A percentile compares a stretch with the other conserved stretches of the same genome.
Evolutionary conservation across 2,329 filamentous ascomycete species (phyloP).

Genomic region (Monosporascus sp.): DNA sequence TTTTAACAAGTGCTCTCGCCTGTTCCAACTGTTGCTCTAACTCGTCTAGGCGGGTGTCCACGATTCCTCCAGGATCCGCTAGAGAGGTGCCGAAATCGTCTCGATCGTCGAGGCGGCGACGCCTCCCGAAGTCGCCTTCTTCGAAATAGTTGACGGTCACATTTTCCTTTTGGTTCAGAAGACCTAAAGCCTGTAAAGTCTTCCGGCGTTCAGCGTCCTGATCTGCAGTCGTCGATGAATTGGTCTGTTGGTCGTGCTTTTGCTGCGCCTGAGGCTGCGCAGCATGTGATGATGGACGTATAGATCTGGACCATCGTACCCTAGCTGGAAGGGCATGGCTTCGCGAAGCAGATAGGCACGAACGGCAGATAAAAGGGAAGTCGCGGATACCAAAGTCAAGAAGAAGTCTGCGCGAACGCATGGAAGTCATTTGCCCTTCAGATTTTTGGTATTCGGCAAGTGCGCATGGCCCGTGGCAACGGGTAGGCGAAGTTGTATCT

Average conservation of each 20-base stretch:
- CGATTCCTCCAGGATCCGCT: constrained; percentile 29
- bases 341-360: constrained; percentile 21
- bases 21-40: constrained; percentile 32
- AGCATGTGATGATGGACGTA: constrained; percentile 19
- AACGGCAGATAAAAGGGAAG: constrained; percentile 23
- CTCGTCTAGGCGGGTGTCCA: constrained; percentile 31
- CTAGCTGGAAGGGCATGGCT: constrained; percentile 10
- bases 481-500: constrained; percentile 1
- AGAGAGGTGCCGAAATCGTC: constrained; percentile 37
- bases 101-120: constrained; percentile 33
- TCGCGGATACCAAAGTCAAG: constrained; percentile 20
- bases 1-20: constrained; percentile 17
- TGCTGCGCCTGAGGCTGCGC: constrained; percentile 6
- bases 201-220: constrained; percentile 24
- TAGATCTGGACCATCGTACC: constrained; percentile 15
- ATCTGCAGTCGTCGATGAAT: constrained; percentile 7
- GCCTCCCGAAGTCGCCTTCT: constrained; percentile 33
- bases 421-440: constrained; percentile 8
- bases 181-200: constrained; percentile 21
- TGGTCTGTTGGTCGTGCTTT: constrained; percentile 6
- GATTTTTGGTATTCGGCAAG: constrained; percentile 1
- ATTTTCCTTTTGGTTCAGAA: constrained; percentile 17
- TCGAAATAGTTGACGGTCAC: constrained; percentile 43
- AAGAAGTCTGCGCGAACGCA: constrained; percentile 20
- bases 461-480: not conserved